A percentile compares a stretch with the other conserved stretches of the same genome.
Evolutionary conservation across 2,329 filamentous ascomycete species (phyloP).

Genomic region (Claviceps spartinae): DNA sequence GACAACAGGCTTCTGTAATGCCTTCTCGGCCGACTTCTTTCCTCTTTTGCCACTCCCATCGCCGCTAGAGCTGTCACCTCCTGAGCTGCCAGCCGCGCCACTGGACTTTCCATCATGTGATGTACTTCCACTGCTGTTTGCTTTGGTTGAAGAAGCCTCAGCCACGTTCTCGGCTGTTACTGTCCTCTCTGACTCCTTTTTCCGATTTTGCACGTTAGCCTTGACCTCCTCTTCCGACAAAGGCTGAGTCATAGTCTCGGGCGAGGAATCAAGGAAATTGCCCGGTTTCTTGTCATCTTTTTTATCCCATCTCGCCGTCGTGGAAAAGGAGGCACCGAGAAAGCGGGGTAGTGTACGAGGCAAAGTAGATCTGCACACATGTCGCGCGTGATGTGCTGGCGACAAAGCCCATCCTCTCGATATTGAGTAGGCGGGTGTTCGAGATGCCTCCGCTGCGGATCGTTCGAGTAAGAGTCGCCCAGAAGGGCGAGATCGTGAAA

Average conservation of each 20-base stretch:
- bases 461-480: constrained; percentile 26
- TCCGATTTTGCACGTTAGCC: constrained; percentile 35
- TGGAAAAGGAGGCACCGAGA: constrained; percentile 22
- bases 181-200: constrained; percentile 29
- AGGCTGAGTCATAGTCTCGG: constrained; percentile 28
- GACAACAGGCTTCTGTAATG: constrained; percentile 74
- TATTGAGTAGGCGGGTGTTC: constrained; percentile 12
- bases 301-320: constrained; percentile 19
- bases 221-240: constrained; percentile 40
- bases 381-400: constrained; percentile 15
- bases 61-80: constrained; percentile 40
- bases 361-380: constrained; percentile 20
- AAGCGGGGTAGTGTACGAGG: constrained; percentile 16
- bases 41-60: constrained; percentile 55
- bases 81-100: constrained; percentile 30
- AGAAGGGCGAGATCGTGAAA: constrained; percentile 26
- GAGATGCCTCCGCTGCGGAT: constrained; percentile 15
- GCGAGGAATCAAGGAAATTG: constrained; percentile 36
- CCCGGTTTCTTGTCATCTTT: constrained; percentile 27
- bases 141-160: constrained; percentile 31
- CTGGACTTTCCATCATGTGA: constrained; percentile 38
- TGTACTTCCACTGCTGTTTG: constrained; percentile 22
- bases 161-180: constrained; percentile 31
- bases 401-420: constrained; percentile 16
- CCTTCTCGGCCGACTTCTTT: constrained; percentile 57